A percentile compares a stretch with the other conserved stretches of the same genome.
These are phyloP conservation scores for Magnusiomyces magnusii DNA, from an alignment of 1,139 yeast species.

Conservation along the genomic window DNA sequence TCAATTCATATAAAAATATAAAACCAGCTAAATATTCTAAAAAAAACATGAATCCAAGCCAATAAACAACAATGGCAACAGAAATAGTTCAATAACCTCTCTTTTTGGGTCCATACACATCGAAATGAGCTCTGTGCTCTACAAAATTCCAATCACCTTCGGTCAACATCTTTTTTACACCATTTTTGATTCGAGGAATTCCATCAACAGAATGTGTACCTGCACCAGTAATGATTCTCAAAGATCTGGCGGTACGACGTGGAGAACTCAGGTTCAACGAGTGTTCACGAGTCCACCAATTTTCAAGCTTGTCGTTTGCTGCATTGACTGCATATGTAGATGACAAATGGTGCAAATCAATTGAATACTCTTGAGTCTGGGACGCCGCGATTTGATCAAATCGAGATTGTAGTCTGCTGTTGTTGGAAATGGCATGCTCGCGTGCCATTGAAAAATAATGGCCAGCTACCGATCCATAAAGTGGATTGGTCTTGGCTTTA, in stretches of 20 bases:
- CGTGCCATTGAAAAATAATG: constrained; percentile 23
- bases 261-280: background rate
- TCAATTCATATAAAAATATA: too few species aligned
- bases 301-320: constrained; percentile 19
- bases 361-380: constrained; percentile 17
- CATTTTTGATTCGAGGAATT: constrained; percentile 29
- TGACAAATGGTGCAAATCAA: constrained; percentile 30
- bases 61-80: background rate
- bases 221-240: constrained; percentile 29
- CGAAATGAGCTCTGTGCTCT: constrained; percentile 22
- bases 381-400: constrained; percentile 16
- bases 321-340: constrained; percentile 23
- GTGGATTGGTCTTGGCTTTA: constrained; percentile 23
- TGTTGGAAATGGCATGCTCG: constrained; percentile 16
- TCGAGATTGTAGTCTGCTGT: constrained; percentile 15
- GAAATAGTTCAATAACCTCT: background rate
- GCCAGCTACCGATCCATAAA: constrained; percentile 26
- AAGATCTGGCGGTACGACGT: constrained; percentile 10
- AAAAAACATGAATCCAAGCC: background rate
- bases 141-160: constrained; percentile 19
- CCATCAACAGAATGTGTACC: constrained; percentile 30
- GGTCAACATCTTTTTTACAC: constrained; percentile 22
- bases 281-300: constrained; percentile 19
- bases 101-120: constrained; percentile 15
- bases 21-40: background rate